Percentiles rank a stretch among this genome's conserved stretches.
These are phyloP conservation scores for Selaginella tamariscina DNA, from an alignment of 75 land plant genomes.

Conservation along the genomic window DNA sequence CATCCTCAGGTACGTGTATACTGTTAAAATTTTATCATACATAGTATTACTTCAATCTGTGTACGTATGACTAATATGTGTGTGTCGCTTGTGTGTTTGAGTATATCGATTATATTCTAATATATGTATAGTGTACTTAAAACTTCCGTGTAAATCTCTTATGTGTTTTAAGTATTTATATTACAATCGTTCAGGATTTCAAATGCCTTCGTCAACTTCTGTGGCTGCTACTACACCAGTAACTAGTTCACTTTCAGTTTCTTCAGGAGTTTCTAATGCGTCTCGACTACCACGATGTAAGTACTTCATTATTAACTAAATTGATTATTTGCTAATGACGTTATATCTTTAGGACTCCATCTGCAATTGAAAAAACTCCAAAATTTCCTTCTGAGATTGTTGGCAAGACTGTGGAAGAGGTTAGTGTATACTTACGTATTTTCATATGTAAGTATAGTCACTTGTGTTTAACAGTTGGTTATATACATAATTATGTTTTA, in stretches of 20 bases:
- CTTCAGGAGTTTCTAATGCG: background rate
- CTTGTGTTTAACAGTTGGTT: background rate
- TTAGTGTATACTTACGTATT: conserved; percentile 19
- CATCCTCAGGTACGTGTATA: background rate
- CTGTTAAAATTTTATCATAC: background rate
- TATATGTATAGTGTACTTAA: too few species aligned
- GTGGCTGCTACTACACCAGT: conserved; percentile 14
- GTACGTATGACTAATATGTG: background rate
- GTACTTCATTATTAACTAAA: background rate
- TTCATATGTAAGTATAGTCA: background rate
- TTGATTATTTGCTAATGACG: background rate
- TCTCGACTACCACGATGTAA: background rate
- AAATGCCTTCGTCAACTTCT: conserved; percentile 11
- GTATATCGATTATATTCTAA: background rate
- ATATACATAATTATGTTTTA: conserved; percentile 13
- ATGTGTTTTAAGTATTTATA: background rate
- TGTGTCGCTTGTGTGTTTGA: background rate
- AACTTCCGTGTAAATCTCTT: background rate
- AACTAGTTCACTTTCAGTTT: background rate
- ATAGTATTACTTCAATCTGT: background rate
- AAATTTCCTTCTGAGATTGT: conserved; percentile 88
- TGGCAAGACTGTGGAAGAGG: conserved; percentile 97
- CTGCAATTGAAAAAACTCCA: conserved; percentile 33
- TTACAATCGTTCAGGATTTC: background rate
- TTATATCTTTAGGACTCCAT: background rate